Conservation (phyloP, 192 early-diverging fungal species). For the Umbelopsis sp. region DNA sequence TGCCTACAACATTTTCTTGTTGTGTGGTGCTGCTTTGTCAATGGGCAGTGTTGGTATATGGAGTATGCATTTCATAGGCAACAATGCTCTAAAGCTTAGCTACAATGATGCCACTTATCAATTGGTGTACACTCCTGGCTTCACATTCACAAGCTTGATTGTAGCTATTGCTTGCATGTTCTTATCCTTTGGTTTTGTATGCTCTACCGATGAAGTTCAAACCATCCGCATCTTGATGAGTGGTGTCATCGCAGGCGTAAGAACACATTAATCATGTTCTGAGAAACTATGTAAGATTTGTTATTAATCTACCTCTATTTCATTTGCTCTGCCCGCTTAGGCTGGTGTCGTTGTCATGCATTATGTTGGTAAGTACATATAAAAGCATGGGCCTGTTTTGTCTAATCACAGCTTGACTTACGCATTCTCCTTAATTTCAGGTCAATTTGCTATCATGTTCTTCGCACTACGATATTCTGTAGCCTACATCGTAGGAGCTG, state of each 20-base stretch:
- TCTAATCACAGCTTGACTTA: no score
- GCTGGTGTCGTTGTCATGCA: constrained; percentile 41
- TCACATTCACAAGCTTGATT: constrained; percentile 35
- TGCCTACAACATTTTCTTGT: constrained; percentile 36
- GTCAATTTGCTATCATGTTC: constrained; percentile 44
- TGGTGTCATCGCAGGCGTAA: constrained; percentile 41
- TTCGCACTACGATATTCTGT: constrained; percentile 31
- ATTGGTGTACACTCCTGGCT: constrained; percentile 35
- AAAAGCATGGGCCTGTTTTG: no score
- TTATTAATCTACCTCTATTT: neutral
- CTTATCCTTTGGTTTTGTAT: constrained; percentile 36
- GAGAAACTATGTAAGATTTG: no score
- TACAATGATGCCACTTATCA: constrained; percentile 23
- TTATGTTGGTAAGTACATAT: constrained; percentile 33
- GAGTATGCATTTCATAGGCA: constrained; percentile 52
- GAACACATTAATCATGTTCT: neutral
- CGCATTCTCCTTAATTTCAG: neutral
- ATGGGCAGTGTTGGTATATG: constrained; percentile 49
- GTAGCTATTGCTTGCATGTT: constrained; percentile 38
- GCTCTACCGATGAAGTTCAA: constrained; percentile 38
- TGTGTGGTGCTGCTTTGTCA: constrained; percentile 37
- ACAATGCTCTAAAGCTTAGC: constrained; percentile 31
- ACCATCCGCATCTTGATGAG: constrained; percentile 36
- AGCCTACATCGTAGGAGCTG: constrained; percentile 36
- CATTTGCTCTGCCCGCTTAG: constrained; percentile 24